Evolutionary conservation across 108 stramenopile genomes (phyloP).

Genomic region (Heterococcus sp.): DNA sequence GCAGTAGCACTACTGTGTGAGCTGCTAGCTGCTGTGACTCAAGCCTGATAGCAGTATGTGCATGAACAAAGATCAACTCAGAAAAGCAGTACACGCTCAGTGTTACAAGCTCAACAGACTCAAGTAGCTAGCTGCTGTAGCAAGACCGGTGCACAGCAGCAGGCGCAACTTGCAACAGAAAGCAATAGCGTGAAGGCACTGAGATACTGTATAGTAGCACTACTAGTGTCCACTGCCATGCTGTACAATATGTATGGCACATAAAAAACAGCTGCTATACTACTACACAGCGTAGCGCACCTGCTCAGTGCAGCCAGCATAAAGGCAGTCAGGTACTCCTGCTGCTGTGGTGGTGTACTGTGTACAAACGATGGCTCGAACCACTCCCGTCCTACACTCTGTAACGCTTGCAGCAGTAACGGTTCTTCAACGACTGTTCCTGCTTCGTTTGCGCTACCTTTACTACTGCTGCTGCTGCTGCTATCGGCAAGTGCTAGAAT

Average conservation of each 20-base stretch:
- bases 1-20: background rate
- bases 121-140: background rate
- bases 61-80: background rate
- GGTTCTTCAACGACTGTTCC: no score
- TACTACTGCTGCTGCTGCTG: no score
- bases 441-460: no score
- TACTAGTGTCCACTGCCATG: background rate
- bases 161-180: background rate
- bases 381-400: background rate
- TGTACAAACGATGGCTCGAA: background rate
- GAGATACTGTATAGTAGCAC: background rate
- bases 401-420: background rate
- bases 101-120: background rate
- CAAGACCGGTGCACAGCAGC: background rate
- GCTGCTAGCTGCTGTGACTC: background rate
- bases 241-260: background rate
- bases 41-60: background rate
- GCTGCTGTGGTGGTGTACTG: background rate
- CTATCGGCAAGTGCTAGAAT: no score
- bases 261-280: background rate
- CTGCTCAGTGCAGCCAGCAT: background rate
- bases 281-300: background rate
- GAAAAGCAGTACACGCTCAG: background rate
- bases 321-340: background rate
- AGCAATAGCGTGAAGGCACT: no score